phyloP scores from a whole-genome alignment of 2,329 filamentous ascomycete genomes.

The Aspergillus pseudotamarii region DNA sequence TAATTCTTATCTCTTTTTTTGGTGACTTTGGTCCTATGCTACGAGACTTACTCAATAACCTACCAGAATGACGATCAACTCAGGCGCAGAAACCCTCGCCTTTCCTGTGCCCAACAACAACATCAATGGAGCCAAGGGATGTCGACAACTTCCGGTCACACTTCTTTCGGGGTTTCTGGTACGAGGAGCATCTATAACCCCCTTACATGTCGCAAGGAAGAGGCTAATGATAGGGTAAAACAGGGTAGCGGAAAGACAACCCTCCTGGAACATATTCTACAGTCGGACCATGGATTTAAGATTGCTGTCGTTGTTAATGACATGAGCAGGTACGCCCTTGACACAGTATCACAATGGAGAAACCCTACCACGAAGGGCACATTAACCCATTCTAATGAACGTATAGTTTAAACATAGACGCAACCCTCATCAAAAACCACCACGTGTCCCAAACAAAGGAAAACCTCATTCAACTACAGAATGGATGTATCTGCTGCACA shows the following conservation, averaged over 20 bases:
- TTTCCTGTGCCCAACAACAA: neutral
- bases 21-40: neutral
- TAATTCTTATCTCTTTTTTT: neutral
- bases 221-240: neutral
- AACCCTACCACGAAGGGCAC: neutral
- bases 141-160: slow-evolving; percentile 57
- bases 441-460: slow-evolving; percentile 62
- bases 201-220: neutral
- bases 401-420: slow-evolving; percentile 65
- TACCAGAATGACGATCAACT: slow-evolving; percentile 20
- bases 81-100: slow-evolving; percentile 15
- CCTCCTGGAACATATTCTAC: slow-evolving; percentile 68
- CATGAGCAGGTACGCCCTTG: slow-evolving; percentile 61
- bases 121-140: slow-evolving; percentile 12
- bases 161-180: slow-evolving; percentile 64
- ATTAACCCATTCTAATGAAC: neutral
- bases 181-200: slow-evolving; percentile 10
- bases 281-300: slow-evolving; percentile 66
- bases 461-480: slow-evolving; percentile 69
- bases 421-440: slow-evolving; percentile 61
- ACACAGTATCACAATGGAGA: too few species aligned
- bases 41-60: neutral
- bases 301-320: slow-evolving; percentile 77
- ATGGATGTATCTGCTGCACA: slow-evolving; percentile 77
- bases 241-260: slow-evolving; percentile 73